Evolutionary conservation across 2,329 filamentous ascomycete species (phyloP).

Genomic region (Aspergillus fumigatiaffinis): DNA sequence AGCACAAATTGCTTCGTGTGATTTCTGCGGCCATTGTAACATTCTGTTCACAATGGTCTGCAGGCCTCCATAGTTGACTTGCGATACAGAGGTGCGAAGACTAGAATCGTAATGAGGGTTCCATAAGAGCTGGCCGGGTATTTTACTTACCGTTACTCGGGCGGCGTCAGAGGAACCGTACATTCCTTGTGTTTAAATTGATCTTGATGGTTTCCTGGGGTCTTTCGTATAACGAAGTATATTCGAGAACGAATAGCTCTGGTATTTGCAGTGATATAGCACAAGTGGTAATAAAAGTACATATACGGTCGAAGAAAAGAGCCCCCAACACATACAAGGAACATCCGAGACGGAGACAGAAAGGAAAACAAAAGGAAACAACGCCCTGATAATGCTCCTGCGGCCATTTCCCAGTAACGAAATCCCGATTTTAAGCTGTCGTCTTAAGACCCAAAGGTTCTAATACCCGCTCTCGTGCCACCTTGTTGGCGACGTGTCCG

Average conservation of each 20-base stretch:
- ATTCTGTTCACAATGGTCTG: slow-evolving; percentile 62
- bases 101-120: slow-evolving; percentile 47
- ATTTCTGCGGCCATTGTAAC: slow-evolving; percentile 52
- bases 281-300: slow-evolving; percentile 31
- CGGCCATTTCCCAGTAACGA: slow-evolving; percentile 18
- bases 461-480: slow-evolving; percentile 75
- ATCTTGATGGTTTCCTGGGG: slow-evolving; percentile 5
- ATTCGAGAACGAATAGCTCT: slow-evolving; percentile 9
- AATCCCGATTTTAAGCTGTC: slow-evolving; percentile 16
- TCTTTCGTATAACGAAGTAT: slow-evolving; percentile 16
- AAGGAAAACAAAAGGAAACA: slow-evolving; percentile 21
- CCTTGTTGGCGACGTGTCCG: slow-evolving; percentile 67
- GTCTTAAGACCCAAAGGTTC: slow-evolving; percentile 43
- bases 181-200: slow-evolving; percentile 43
- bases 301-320: slow-evolving; percentile 23
- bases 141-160: slow-evolving; percentile 62
- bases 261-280: slow-evolving; percentile 24
- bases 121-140: slow-evolving; percentile 72
- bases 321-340: slow-evolving; percentile 18
- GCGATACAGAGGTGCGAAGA: slow-evolving; percentile 62
- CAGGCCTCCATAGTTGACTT: slow-evolving; percentile 60
- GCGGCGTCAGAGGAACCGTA: slow-evolving; percentile 81
- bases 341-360: slow-evolving; percentile 19
- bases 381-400: slow-evolving; percentile 38
- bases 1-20: slow-evolving; percentile 48